Conservation (phyloP, 179 eudicot species). For the Heliamphora pulchella region DNA sequence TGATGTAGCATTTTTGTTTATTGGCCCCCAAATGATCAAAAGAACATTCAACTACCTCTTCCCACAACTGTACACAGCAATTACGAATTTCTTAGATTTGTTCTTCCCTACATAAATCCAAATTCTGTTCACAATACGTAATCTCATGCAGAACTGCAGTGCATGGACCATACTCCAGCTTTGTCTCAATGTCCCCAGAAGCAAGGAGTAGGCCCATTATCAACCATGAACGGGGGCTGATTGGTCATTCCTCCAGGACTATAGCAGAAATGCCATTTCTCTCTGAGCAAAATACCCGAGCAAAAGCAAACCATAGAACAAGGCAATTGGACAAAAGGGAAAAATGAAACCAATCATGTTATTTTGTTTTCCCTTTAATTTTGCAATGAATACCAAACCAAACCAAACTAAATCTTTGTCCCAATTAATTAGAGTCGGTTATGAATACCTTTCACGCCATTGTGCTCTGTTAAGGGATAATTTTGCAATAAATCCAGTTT, state of each 20-base stretch:
- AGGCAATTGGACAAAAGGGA: neutral
- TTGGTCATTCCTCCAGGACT: neutral
- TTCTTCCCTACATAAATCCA: neutral
- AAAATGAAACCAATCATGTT: neutral
- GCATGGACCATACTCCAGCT: slow-evolving; percentile 19
- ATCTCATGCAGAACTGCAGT: neutral
- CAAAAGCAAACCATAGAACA: neutral
- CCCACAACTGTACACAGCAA: neutral
- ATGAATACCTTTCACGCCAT: no score
- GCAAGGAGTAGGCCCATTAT: slow-evolving; percentile 15
- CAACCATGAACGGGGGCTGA: neutral
- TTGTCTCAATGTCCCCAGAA: slow-evolving; percentile 20
- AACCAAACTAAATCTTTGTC: no score
- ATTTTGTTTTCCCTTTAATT: neutral
- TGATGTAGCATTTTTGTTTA: neutral
- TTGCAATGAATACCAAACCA: no score
- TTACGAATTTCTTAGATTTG: neutral
- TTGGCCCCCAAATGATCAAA: neutral
- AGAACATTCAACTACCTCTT: neutral
- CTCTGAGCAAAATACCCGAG: neutral
- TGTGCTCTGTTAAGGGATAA: no score
- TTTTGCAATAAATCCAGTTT: neutral
- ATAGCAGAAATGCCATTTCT: neutral
- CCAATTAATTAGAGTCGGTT: no score
- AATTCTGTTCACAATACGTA: neutral